These are phyloP conservation scores for Melanogaster broomeanus DNA, from an alignment of 768 basidiomycete species.

Conservation along the genomic window DNA sequence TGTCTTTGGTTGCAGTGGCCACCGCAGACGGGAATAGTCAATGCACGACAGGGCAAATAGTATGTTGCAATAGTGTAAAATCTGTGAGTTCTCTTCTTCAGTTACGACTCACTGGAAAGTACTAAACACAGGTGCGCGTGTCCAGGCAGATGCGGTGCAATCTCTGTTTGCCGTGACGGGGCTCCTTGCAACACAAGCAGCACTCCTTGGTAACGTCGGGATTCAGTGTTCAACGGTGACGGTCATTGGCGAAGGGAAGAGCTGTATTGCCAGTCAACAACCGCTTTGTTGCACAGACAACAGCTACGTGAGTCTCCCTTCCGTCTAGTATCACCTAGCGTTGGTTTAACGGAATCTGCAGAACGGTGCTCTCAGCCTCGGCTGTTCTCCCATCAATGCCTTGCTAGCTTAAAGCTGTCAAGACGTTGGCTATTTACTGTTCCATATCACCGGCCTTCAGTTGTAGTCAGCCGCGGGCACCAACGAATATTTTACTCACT, in stretches of 20 bases:
- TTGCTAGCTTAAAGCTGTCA: neutral
- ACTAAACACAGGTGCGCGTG: neutral
- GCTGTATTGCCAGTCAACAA: constrained; percentile 8
- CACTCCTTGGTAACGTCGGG: constrained; percentile 14
- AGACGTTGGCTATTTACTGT: neutral
- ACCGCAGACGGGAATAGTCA: constrained; percentile 7
- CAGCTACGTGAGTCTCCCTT: constrained; percentile 7
- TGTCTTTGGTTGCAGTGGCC: constrained; percentile 4
- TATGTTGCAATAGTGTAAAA: constrained; percentile 11
- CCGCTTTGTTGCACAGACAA: constrained; percentile 16
- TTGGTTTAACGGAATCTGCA: neutral
- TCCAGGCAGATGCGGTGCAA: constrained; percentile 7
- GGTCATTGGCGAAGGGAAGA: constrained; percentile 11
- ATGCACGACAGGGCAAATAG: constrained; percentile 7
- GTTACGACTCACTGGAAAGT: neutral
- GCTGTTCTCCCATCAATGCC: constrained; percentile 11
- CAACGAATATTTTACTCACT: no score
- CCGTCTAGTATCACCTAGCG: neutral
- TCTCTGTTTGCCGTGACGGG: constrained; percentile 6
- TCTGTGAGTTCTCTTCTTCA: constrained; percentile 5
- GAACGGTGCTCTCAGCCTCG: constrained; percentile 12
- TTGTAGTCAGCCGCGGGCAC: no score
- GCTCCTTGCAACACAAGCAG: constrained; percentile 7
- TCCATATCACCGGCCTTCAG: neutral
- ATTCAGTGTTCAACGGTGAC: constrained; percentile 6